Conservation (phyloP, 2,329 filamentous ascomycete genomes). For the Fusarium sp. region DNA sequence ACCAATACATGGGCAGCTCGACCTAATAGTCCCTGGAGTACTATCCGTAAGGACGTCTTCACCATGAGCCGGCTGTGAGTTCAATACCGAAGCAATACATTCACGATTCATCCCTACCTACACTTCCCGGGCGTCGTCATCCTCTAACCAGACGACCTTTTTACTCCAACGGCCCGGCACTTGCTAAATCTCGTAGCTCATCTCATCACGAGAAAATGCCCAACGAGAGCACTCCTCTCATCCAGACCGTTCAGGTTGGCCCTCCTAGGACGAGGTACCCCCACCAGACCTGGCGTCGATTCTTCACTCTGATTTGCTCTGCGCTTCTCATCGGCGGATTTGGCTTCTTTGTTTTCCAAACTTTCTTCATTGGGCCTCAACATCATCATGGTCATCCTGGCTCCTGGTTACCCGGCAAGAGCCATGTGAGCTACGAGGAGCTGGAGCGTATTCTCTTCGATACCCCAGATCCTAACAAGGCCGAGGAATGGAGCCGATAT, state of each 20-base stretch:
- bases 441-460: constrained; percentile 66
- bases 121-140: constrained; percentile 23
- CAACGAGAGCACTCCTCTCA: constrained; percentile 71
- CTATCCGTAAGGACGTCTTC: constrained; percentile 16
- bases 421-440: constrained; percentile 54
- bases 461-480: constrained; percentile 65
- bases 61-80: constrained; percentile 42
- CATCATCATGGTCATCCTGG: constrained; percentile 48
- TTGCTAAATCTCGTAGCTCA: constrained; percentile 21
- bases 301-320: constrained; percentile 69
- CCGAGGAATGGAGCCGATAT: constrained; percentile 78
- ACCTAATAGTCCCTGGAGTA: constrained; percentile 14
- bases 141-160: constrained; percentile 1
- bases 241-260: constrained; percentile 68
- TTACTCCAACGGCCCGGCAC: not conserved
- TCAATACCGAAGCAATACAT: constrained; percentile 4
- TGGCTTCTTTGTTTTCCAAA: constrained; percentile 58
- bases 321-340: constrained; percentile 63
- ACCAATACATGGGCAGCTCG: constrained; percentile 11
- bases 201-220: constrained; percentile 48
- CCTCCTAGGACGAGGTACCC: constrained; percentile 63
- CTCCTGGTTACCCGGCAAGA: constrained; percentile 42
- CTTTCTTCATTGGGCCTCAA: constrained; percentile 54
- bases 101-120: constrained; percentile 7
- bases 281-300: constrained; percentile 69